phyloP scores from a whole-genome alignment of 179 eudicot genomes.

The Monotropa hypopitys region DNA sequence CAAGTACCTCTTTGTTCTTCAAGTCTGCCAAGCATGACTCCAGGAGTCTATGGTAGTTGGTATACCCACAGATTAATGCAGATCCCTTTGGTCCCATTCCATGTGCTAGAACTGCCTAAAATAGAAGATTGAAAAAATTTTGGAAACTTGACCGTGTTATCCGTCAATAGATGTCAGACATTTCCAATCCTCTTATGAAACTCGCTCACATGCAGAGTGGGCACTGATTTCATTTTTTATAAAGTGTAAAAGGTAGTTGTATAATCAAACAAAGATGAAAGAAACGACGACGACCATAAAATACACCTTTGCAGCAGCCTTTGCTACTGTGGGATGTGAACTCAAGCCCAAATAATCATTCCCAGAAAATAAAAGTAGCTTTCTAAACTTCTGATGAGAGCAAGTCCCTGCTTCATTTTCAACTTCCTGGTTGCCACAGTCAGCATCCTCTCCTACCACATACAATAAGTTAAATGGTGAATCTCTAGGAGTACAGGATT shows the following conservation, averaged over 20 bases:
- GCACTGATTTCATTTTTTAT: background rate
- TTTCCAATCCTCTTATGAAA: background rate
- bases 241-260: too few relatives aligned
- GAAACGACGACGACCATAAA: background rate
- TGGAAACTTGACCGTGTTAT: background rate
- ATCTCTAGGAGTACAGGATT: background rate
- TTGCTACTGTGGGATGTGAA: conserved; percentile 70
- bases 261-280: background rate
- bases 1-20: conserved; percentile 74
- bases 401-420: conserved; percentile 21
- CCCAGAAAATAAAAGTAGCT: conserved; percentile 77
- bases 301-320: conserved; percentile 66
- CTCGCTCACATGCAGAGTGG: background rate
- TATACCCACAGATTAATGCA: conserved; percentile 86
- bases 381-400: conserved; percentile 24
- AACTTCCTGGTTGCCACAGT: conserved; percentile 18
- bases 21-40: conserved; percentile 66
- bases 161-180: background rate
- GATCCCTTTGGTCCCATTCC: conserved; percentile 99
- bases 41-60: conserved; percentile 62
- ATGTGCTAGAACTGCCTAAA: conserved; percentile 62
- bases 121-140: conserved; percentile 2
- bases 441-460: conserved; percentile 47
- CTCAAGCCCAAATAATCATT: conserved; percentile 93
- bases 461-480: background rate